Evolutionary conservation across 352 stramenopile species (phyloP), one percentile per base, ranked within the genome.

Genomic region (Phytophthora fragariaefolia): DNA sequence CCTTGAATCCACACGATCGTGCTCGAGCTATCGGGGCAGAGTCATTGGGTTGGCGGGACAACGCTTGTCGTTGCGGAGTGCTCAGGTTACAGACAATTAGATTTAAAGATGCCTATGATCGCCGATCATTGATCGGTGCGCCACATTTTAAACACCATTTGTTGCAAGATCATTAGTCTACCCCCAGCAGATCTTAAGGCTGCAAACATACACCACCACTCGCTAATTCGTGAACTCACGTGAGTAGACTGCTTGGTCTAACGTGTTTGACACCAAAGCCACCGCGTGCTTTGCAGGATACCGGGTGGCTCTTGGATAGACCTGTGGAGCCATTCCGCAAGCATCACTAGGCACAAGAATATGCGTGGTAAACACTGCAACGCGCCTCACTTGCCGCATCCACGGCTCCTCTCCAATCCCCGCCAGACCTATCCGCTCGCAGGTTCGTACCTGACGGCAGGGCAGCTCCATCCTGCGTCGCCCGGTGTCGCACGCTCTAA

Each of bases 21-120:
- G 30, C 50, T 46, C 23, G 8, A 22, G 50, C 50, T 57, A 57
- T 57, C 49, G 30, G 28, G 7, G 50, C 50, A 46, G 30, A 46
- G 8, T 43, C 30, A 18, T 10, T 26, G 47, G 42, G 28, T 7
- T 13, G 20, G 8, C 4, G n/a, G n/a, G n/a, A n/a, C n/a, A n/a
- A n/a, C n/a, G n/a, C n/a, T n/a, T n/a, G n/a, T n/a, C n/a, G n/a
- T n/a, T n/a, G n/a, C n/a, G n/a, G n/a, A n/a, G n/a, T n/a, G n/a
- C n/a, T n/a, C n/a, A n/a, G n/a, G n/a, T n/a, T n/a, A n/a, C n/a
- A n/a, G n/a, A n/a, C n/a, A n/a, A n/a, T n/a, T n/a, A n/a, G n/a
- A n/a, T n/a, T n/a, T n/a, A n/a, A n/a, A n/a, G n/a, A n/a, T n/a
- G n/a, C n/a, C n/a, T n/a, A n/a, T n/a, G n/a, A n/a, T n/a, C n/a